Evolutionary conservation across 768 basidiomycete genomes (phyloP).

Genomic region (Lentinula lateritia): DNA sequence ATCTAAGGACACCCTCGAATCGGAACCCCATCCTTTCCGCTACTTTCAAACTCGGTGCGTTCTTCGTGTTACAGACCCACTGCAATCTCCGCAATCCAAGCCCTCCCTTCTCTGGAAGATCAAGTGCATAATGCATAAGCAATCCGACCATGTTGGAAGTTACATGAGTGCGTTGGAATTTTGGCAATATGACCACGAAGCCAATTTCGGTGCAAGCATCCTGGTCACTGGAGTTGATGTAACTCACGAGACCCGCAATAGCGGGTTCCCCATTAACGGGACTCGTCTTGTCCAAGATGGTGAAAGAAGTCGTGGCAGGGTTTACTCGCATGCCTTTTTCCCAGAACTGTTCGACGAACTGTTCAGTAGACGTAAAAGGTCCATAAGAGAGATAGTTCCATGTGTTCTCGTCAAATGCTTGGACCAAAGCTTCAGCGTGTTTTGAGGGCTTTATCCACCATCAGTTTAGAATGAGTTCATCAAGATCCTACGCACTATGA

Average conservation of each 20-base stretch:
- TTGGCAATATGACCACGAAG: slow-evolving; percentile 45
- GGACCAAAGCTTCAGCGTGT: slow-evolving; percentile 37
- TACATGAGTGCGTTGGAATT: slow-evolving; percentile 61
- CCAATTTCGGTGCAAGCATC: slow-evolving; percentile 51
- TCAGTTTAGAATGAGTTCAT: neutral
- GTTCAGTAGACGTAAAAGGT: slow-evolving; percentile 32
- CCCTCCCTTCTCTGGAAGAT: slow-evolving; percentile 33
- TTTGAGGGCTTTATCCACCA: slow-evolving; percentile 30
- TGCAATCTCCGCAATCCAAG: slow-evolving; percentile 57
- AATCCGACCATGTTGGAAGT: slow-evolving; percentile 48
- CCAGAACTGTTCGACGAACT: slow-evolving; percentile 30
- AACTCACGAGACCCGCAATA: slow-evolving; percentile 50
- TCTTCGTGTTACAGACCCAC: slow-evolving; percentile 51
- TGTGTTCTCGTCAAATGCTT: slow-evolving; percentile 30
- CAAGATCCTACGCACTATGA: neutral
- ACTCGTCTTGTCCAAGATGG: slow-evolving; percentile 46
- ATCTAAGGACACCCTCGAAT: slow-evolving; percentile 45
- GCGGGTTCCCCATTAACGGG: slow-evolving; percentile 7
- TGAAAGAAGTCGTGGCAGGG: slow-evolving; percentile 36
- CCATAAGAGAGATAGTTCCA: slow-evolving; percentile 47
- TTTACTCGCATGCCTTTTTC: slow-evolving; percentile 29
- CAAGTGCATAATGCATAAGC: slow-evolving; percentile 42
- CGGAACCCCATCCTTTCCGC: slow-evolving; percentile 60
- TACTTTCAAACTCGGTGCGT: slow-evolving; percentile 39
- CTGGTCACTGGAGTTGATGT: slow-evolving; percentile 35